Base-by-base conservation (phyloP, 208 protist genomes). In the Strigomonas galati region DNA sequence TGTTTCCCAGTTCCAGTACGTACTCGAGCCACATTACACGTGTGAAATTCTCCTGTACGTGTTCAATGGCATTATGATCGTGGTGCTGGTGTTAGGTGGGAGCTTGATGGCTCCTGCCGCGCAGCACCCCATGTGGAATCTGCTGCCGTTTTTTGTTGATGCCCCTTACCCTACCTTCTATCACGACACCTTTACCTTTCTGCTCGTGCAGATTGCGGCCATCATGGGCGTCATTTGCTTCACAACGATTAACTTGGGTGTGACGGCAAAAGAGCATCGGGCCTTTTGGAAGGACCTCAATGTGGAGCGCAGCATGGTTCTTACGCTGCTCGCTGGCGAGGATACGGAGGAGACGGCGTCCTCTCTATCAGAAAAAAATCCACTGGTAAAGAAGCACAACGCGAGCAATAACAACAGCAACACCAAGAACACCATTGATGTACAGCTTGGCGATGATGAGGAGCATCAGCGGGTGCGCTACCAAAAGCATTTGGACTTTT, bases 11-110 rank as follows among this genome's bases (percentile, higher is more conserved):
- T 94, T 91, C 75, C 81, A 60, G 1, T 40, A 70, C 23, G 51
- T 68, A 7, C 72, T 83, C 40, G 89, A 95, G 57, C 89, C 89
- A 2, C 89, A 95, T 62, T 95, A 95, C 65, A 63, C 75, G 30
- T 87, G 82, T 59, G 89, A 95, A 61, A 60, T 92, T 14, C 7
- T 82, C 19, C 75, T 95, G 74, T 93, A 92, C 72, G 24, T 59
- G 0, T 48, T 89, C 23, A 81, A 62, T 17, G 31, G 30, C 26
- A 44, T 82, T 0, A 58, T 72, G 6, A 19, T 81, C 21, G 32
- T 81, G 17, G 59, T 71, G 19, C 26, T 56, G 15, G 23, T 70
- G 6, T 53, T 73, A 7, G 24, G 51, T 24, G 51, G 56, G 28
- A 48, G 32, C 14, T 17, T 35, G 12, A 24, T 40, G 12, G 30